Conservation (phyloP, 768 basidiomycete genomes). For the Artomyces pyxidatus region DNA sequence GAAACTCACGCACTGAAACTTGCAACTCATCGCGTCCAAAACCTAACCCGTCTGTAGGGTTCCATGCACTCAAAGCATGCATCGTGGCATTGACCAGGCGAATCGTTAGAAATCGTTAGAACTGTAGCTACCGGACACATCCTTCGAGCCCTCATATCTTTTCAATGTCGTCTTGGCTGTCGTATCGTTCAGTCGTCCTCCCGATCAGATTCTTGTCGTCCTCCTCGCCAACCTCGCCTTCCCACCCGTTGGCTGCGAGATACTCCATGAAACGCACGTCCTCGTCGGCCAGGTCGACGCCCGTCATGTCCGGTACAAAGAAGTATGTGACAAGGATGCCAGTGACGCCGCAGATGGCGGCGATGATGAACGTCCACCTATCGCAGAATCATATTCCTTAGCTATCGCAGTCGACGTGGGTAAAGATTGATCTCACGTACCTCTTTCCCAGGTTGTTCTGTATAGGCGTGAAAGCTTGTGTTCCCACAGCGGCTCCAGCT, state of each 20-base stretch:
- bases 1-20: background rate
- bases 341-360: conserved; percentile 55
- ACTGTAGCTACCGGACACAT: too few relatives aligned
- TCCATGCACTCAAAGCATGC: too few relatives aligned
- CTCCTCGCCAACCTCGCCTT: conserved; percentile 53
- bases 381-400: background rate
- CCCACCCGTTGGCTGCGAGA: conserved; percentile 56
- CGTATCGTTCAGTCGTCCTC: too few relatives aligned
- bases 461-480: conserved; percentile 64
- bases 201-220: too few relatives aligned
- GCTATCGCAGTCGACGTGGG: background rate
- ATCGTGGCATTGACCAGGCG: too few relatives aligned
- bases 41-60: background rate
- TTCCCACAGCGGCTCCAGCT: conserved; percentile 64
- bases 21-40: background rate
- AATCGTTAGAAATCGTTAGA: too few relatives aligned
- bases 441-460: conserved; percentile 58
- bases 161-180: too few relatives aligned
- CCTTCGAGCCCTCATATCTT: too few relatives aligned
- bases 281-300: conserved; percentile 57
- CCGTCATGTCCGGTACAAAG: conserved; percentile 62
- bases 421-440: conserved; percentile 23
- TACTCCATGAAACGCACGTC: conserved; percentile 55
- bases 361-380: conserved; percentile 63
- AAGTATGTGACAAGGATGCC: conserved; percentile 62